A percentile compares a stretch with the other conserved stretches of the same genome.
Conservation (phyloP, 169 alveolate genomes). For the Sarcocystis neurona region DNA sequence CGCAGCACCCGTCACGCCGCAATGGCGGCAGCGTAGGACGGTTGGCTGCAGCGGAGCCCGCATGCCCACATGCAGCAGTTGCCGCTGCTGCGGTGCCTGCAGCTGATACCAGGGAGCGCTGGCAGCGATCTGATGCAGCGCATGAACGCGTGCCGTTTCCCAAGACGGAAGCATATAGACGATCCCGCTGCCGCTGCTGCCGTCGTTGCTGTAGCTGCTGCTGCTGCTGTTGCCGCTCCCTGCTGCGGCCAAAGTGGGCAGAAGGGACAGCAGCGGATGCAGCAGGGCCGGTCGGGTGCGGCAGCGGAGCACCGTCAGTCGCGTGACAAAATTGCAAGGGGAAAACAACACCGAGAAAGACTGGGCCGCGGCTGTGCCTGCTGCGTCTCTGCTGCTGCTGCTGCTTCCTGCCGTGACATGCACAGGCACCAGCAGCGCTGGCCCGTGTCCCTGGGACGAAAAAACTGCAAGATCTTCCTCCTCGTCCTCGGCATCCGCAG, state of each 20-base stretch:
- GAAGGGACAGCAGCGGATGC: conserved; percentile 44
- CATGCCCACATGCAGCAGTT: conserved; percentile 32
- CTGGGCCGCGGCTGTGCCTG: too few relatives aligned
- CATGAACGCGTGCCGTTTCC: conserved; percentile 26
- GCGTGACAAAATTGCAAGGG: conserved; percentile 58
- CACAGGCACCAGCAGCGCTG: conserved; percentile 52
- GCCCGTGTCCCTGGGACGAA: conserved; percentile 10
- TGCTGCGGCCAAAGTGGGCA: conserved; percentile 19
- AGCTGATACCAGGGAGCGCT: conserved; percentile 49
- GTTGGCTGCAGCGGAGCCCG: conserved; percentile 48
- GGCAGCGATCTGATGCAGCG: conserved; percentile 40
- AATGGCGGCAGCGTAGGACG: conserved; percentile 51
- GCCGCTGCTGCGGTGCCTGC: conserved; percentile 13
- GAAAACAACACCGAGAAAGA: conserved; percentile 28
- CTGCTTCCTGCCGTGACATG: too few relatives aligned
- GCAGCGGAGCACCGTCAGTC: conserved; percentile 43
- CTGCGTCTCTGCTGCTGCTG: too few relatives aligned
- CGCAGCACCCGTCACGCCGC: conserved; percentile 30
- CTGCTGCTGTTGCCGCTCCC: too few relatives aligned
- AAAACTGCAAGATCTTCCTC: conserved; percentile 24
- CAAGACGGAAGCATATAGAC: conserved; percentile 44
- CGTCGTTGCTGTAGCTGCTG: too few relatives aligned
- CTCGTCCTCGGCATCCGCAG: conserved; percentile 39
- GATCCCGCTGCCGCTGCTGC: neutral
- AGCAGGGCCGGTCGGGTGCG: conserved; percentile 21